Conservation (phyloP, 2,329 filamentous ascomycete species). For the Mycocentrospora acerina region DNA sequence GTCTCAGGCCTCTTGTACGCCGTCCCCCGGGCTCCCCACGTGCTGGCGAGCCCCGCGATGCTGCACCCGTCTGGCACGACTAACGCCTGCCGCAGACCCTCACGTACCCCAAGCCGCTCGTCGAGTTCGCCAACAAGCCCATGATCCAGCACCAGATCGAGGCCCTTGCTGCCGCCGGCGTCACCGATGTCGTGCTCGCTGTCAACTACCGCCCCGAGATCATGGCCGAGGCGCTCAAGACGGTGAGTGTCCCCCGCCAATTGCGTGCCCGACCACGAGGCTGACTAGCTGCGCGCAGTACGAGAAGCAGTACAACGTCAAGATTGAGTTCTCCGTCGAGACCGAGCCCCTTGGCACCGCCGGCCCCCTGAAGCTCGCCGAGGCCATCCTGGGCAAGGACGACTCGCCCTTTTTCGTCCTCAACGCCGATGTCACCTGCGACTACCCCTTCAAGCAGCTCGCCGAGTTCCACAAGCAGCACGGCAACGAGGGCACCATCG, state of each 20-base stretch:
- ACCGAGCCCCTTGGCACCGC: conserved; percentile 93
- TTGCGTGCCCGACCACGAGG: conserved; percentile 2
- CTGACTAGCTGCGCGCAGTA: conserved; percentile 57
- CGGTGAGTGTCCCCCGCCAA: conserved; percentile 57
- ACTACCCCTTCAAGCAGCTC: conserved; percentile 90
- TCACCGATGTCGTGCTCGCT: conserved; percentile 95
- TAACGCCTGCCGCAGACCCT: conserved; percentile 66
- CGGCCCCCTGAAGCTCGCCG: conserved; percentile 91
- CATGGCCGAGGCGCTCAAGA: conserved; percentile 90
- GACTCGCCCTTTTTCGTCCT: conserved; percentile 96
- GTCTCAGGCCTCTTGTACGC: conserved; percentile 86
- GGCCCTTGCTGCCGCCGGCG: conserved; percentile 86
- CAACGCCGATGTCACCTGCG: conserved; percentile 98
- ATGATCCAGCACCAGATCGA: conserved; percentile 99
- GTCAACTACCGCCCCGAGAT: conserved; percentile 99
- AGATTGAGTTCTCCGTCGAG: conserved; percentile 96
- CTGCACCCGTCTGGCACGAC: conserved; percentile 11
- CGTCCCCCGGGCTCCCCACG: conserved; percentile 16
- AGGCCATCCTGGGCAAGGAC: conserved; percentile 89
- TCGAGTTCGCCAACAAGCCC: conserved; percentile 98
- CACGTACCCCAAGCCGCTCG: conserved; percentile 93
- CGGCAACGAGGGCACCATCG: conserved; percentile 94
- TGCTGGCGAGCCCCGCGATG: conserved; percentile 20
- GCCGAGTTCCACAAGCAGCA: conserved; percentile 90
- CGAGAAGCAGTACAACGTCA: conserved; percentile 87